Conservation (phyloP, 805 yeast species). For the Candida lessepsii region DNA sequence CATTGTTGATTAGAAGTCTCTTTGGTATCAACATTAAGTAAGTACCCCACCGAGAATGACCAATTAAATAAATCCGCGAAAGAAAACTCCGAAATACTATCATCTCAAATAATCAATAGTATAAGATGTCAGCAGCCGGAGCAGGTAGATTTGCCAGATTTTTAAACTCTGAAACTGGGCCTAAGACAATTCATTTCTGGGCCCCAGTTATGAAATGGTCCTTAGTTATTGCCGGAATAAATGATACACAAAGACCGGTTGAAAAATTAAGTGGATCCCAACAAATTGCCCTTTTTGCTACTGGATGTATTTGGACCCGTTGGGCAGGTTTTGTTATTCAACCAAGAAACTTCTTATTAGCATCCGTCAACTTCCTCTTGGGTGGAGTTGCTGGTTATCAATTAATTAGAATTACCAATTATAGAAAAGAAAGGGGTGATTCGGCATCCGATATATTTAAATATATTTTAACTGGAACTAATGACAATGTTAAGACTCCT, state of each 20-base stretch:
- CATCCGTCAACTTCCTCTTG: conserved; percentile 90
- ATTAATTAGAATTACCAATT: conserved; percentile 64
- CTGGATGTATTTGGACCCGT: conserved; percentile 96
- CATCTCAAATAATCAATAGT: neutral
- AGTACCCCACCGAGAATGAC: conserved; percentile 1
- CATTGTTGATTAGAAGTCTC: too few relatives aligned
- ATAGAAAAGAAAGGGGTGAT: conserved; percentile 67
- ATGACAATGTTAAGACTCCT: neutral
- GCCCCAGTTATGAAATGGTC: conserved; percentile 72
- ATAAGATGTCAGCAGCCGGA: conserved; percentile 30
- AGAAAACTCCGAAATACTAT: conserved; percentile 6
- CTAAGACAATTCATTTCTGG: conserved; percentile 98
- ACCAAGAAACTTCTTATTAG: conserved; percentile 84
- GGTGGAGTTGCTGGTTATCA: conserved; percentile 89
- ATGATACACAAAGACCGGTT: conserved; percentile 85
- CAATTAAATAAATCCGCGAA: conserved; percentile 3
- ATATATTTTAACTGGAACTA: conserved; percentile 55
- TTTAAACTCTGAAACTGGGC: conserved; percentile 88
- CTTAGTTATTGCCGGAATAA: conserved; percentile 86
- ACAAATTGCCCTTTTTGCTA: conserved; percentile 79
- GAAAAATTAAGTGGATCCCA: conserved; percentile 89
- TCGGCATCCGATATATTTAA: conserved; percentile 51
- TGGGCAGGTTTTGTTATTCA: conserved; percentile 89
- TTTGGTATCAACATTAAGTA: too few relatives aligned
- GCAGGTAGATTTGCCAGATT: conserved; percentile 66